These are phyloP conservation scores for Flaveria sonorensis DNA, from an alignment of 129 eudicot genomes.

Conservation along the genomic window DNA sequence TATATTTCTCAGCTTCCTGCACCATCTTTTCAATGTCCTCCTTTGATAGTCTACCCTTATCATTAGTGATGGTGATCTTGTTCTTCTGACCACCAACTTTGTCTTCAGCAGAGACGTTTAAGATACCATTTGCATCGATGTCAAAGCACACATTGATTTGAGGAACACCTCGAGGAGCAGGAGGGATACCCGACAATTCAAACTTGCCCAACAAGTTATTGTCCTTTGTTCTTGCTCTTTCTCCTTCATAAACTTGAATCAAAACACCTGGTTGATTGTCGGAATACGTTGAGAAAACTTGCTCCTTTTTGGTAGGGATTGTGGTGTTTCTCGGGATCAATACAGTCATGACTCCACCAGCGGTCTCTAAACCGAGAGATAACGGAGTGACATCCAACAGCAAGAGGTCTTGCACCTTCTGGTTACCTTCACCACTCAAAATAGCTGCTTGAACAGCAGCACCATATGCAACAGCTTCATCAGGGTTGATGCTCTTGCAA, in stretches of 20 bases:
- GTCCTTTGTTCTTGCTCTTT: slow-evolving; percentile 5
- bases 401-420: slow-evolving; percentile 4
- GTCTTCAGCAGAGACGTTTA: slow-evolving; percentile 61
- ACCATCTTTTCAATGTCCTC: slow-evolving; percentile 6
- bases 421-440: slow-evolving; percentile 7
- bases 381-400: slow-evolving; percentile 12
- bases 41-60: background rate
- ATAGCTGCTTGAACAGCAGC: slow-evolving; percentile 5
- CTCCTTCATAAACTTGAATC: background rate
- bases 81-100: slow-evolving; percentile 58
- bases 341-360: slow-evolving; percentile 12
- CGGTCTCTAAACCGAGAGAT: background rate
- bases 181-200: background rate
- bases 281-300: background rate
- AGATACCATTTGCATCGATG: slow-evolving; percentile 36
- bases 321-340: slow-evolving; percentile 3
- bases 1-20: slow-evolving; percentile 11
- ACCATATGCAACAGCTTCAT: slow-evolving; percentile 10
- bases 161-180: background rate
- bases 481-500: slow-evolving; percentile 14
- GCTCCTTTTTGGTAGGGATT: background rate
- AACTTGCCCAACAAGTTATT: slow-evolving; percentile 2
- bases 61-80: slow-evolving; percentile 49
- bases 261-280: background rate
- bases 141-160: slow-evolving; percentile 1